Percentiles rank a stretch among this genome's conserved stretches.
Evolutionary conservation across 192 early-diverging fungal species (phyloP).

Genomic region (Coemansia sp.): DNA sequence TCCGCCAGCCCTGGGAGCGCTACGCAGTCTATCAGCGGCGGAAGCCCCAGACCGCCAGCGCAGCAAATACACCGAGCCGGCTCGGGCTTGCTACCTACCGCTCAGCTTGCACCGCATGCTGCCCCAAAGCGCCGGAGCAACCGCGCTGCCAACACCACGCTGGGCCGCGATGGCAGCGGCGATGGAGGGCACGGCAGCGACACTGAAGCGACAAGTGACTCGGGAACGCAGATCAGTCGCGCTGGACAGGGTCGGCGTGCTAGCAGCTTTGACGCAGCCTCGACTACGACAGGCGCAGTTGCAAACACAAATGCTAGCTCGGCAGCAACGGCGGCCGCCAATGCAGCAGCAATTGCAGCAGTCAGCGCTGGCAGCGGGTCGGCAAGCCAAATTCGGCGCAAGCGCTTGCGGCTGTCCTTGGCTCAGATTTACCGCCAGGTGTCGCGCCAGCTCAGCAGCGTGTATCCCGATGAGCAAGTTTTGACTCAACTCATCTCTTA

Average conservation of each 20-base stretch:
- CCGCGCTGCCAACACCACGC: conserved; percentile 6
- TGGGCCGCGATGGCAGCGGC: neutral
- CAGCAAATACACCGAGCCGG: conserved; percentile 11
- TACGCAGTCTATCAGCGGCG: neutral
- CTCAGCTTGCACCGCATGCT: conserved; percentile 14
- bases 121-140: conserved; percentile 16
- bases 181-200: conserved; percentile 15
- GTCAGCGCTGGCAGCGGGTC: conserved; percentile 23
- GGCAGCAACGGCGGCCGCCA: conserved; percentile 12
- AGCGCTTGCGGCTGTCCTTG: conserved; percentile 37
- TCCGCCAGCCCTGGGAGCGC: conserved; percentile 12
- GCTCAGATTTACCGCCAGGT: conserved; percentile 48
- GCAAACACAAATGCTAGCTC: neutral
- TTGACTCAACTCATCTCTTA: conserved; percentile 67
- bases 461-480: conserved; percentile 53
- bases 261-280: conserved; percentile 44
- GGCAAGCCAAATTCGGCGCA: conserved; percentile 25
- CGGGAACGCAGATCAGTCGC: conserved; percentile 1
- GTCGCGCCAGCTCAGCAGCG: conserved; percentile 44
- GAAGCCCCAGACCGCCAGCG: conserved; percentile 9
- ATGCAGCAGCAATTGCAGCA: conserved; percentile 24
- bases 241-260: conserved; percentile 16
- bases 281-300: neutral
- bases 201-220: conserved; percentile 24
- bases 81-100: conserved; percentile 8